Conservation (phyloP, 371 early-diverging fungal genomes). For the Funneliformis caledonium region DNA sequence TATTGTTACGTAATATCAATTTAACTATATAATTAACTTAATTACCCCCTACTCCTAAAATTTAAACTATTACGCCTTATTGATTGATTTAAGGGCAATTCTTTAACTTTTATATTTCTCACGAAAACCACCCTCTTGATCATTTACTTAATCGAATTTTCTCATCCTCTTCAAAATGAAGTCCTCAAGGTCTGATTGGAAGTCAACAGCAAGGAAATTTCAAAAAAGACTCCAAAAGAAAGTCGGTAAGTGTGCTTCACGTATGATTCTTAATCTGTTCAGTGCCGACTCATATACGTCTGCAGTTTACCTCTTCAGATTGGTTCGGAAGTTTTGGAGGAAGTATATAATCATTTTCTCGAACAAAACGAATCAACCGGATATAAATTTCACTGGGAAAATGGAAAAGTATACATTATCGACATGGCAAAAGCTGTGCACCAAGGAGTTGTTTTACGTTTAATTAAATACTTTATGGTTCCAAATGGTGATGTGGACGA, state of each 20-base stretch:
- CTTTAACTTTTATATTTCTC: too few species aligned
- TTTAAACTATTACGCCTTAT: too few species aligned
- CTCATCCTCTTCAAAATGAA: too few species aligned
- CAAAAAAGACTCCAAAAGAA: background rate
- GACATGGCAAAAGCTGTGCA: background rate
- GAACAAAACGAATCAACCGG: conserved; percentile 8
- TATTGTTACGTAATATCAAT: too few species aligned
- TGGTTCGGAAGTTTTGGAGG: conserved; percentile 2
- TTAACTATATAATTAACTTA: too few species aligned
- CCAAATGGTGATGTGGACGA: background rate
- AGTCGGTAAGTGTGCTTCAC: background rate
- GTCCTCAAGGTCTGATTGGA: too few species aligned
- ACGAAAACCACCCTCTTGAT: too few species aligned
- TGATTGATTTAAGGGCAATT: too few species aligned
- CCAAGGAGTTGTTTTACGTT: background rate
- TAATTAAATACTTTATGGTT: background rate
- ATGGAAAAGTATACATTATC: conserved; percentile 10
- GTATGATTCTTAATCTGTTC: background rate
- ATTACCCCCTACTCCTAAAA: too few species aligned
- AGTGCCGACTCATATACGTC: background rate
- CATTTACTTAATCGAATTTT: too few species aligned
- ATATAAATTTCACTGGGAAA: conserved; percentile 10
- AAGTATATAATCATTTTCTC: conserved; percentile 29
- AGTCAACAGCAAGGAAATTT: background rate
- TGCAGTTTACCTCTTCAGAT: conserved; percentile 24